Evolutionary conservation across 1,284 basidiomycete species (phyloP).

Genomic region (Malassezia sp.): DNA sequence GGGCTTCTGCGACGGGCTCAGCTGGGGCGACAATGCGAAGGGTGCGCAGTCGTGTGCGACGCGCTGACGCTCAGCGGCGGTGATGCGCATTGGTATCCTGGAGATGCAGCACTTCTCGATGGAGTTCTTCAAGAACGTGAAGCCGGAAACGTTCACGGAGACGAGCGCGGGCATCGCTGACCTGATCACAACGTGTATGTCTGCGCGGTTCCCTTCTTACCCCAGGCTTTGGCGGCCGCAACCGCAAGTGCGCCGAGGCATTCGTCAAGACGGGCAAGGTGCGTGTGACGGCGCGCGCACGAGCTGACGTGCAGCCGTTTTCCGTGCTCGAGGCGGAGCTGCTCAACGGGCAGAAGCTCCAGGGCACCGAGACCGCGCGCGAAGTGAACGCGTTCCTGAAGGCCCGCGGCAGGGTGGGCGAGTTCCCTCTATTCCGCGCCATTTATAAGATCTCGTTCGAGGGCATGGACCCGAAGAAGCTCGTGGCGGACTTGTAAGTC

Average conservation of each 20-base stretch:
- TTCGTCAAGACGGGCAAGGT: slow-evolving; percentile 52
- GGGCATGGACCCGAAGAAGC: slow-evolving; percentile 46
- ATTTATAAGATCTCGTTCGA: slow-evolving; percentile 46
- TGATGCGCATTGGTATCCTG: slow-evolving; percentile 51
- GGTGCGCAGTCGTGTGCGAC: too few relatives aligned
- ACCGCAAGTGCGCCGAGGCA: slow-evolving; percentile 52
- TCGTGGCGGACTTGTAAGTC: slow-evolving; percentile 40
- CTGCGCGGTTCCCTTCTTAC: background rate
- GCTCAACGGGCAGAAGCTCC: slow-evolving; percentile 54
- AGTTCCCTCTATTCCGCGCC: slow-evolving; percentile 53
- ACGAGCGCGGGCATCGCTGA: slow-evolving; percentile 53
- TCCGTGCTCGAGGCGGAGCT: slow-evolving; percentile 53
- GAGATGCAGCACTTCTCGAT: slow-evolving; percentile 50
- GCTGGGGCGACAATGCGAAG: slow-evolving; percentile 55
- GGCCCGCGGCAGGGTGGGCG: slow-evolving; percentile 49
- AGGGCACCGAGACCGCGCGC: slow-evolving; percentile 52
- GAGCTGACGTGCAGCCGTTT: too few relatives aligned
- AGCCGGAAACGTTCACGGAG: slow-evolving; percentile 52
- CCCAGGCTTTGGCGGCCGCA: slow-evolving; percentile 51
- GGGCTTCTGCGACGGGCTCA: slow-evolving; percentile 53
- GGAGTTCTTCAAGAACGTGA: slow-evolving; percentile 53
- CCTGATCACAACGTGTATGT: slow-evolving; percentile 53
- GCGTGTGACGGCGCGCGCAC: too few relatives aligned
- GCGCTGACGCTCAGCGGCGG: too few relatives aligned
- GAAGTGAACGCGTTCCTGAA: slow-evolving; percentile 52